Conservation (phyloP, 352 stramenopile species). For the Elongisporangium undulatum region DNA sequence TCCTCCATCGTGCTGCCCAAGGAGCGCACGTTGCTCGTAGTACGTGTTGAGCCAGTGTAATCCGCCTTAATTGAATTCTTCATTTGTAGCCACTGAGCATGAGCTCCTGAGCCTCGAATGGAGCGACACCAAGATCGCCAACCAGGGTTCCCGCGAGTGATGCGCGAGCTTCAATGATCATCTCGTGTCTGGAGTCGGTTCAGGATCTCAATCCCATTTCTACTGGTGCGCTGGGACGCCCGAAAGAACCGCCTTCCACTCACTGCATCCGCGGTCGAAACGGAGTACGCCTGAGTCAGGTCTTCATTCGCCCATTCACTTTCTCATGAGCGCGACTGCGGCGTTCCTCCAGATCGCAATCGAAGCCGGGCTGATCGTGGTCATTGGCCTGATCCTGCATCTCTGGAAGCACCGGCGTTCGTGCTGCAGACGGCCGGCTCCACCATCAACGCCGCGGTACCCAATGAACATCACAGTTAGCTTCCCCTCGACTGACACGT, state of each 20-base stretch:
- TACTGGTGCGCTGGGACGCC: too few species aligned
- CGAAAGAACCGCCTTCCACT: too few species aligned
- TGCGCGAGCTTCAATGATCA: too few species aligned
- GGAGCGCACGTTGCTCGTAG: constrained; percentile 33
- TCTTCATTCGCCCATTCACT: background rate
- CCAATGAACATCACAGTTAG: background rate
- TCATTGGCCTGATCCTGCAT: background rate
- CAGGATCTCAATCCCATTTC: background rate
- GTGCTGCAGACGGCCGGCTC: background rate
- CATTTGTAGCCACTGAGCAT: too few species aligned
- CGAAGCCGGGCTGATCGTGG: background rate
- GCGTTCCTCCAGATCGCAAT: background rate
- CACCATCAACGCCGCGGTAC: background rate
- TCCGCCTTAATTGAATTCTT: too few species aligned
- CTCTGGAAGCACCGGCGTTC: background rate
- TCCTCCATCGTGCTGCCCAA: constrained; percentile 50
- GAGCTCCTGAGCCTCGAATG: too few species aligned
- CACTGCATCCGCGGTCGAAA: background rate
- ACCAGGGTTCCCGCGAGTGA: background rate
- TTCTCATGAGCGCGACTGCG: background rate
- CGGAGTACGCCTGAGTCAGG: background rate
- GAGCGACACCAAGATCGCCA: too few species aligned
- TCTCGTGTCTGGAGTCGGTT: background rate
- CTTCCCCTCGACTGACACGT: background rate
- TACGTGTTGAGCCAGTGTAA: background rate